These are phyloP conservation scores for Papiliotrema terrestris DNA, from an alignment of 1,284 basidiomycete species.

Conservation along the genomic window DNA sequence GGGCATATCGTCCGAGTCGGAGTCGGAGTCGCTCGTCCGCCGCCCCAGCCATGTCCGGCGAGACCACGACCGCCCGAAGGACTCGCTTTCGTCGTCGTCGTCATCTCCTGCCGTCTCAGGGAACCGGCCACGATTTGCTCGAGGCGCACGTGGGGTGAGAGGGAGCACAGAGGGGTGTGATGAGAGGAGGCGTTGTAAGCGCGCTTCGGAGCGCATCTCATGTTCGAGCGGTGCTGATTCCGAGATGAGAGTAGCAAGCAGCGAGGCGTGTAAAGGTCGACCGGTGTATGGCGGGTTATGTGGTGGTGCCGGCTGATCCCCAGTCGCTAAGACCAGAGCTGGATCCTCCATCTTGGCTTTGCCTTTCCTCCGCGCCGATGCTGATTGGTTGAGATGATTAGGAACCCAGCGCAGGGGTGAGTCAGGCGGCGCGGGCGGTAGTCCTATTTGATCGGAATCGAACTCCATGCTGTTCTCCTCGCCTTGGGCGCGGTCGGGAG, in stretches of 20 bases:
- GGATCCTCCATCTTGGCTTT: constrained; percentile 25
- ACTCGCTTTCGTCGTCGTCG: constrained; percentile 41
- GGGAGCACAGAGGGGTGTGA: constrained; percentile 40
- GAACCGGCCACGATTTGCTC: constrained; percentile 37
- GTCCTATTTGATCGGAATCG: not conserved
- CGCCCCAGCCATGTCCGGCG: constrained; percentile 18
- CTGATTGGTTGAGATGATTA: constrained; percentile 13
- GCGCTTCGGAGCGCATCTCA: constrained; percentile 46
- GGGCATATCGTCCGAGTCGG: constrained; percentile 35
- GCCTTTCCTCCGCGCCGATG: constrained; percentile 25
- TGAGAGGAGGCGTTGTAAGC: constrained; percentile 34
- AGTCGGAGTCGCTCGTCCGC: constrained; percentile 22
- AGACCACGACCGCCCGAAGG: constrained; percentile 8
- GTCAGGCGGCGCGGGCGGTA: not conserved
- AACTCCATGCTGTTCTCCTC: not conserved
- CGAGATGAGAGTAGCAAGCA: constrained; percentile 44
- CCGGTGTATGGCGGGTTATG: constrained; percentile 24
- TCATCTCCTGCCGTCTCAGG: constrained; percentile 43
- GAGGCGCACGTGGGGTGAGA: constrained; percentile 37
- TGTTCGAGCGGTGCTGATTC: constrained; percentile 42
- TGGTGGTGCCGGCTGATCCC: not conserved
- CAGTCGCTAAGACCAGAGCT: not conserved
- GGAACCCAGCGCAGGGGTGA: constrained; percentile 24
- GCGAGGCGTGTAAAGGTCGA: constrained; percentile 35
- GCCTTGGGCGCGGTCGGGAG: constrained; percentile 13